Evolutionary conservation across 371 early-diverging fungal species (phyloP).

Genomic region (Mucor piriformis): DNA sequence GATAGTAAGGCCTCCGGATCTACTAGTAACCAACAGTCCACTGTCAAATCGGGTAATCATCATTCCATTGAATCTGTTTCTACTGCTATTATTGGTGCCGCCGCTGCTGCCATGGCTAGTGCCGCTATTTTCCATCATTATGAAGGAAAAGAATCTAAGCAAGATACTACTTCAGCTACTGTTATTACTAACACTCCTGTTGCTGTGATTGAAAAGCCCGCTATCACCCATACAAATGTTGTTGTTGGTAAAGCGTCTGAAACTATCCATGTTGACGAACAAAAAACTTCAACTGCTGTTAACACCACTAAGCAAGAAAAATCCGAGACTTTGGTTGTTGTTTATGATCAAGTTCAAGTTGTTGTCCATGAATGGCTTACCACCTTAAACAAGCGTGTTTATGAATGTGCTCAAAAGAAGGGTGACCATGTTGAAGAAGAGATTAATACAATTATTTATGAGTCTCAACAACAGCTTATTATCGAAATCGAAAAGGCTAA

Average conservation of each 20-base stretch:
- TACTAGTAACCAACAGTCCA: not conserved
- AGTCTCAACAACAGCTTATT: constrained; percentile 29
- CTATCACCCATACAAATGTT: constrained; percentile 10
- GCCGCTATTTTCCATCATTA: constrained; percentile 23
- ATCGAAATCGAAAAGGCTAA: constrained; percentile 34
- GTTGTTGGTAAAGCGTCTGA: constrained; percentile 14
- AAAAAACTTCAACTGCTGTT: constrained; percentile 2
- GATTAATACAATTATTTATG: constrained; percentile 27
- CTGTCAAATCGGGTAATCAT: not conserved
- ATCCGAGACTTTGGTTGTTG: constrained; percentile 20
- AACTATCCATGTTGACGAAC: constrained; percentile 8
- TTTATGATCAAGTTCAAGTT: constrained; percentile 19
- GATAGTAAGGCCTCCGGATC: constrained; percentile 9
- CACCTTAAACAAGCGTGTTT: constrained; percentile 21
- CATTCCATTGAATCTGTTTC: not conserved
- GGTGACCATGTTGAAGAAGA: constrained; percentile 19
- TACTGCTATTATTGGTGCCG: constrained; percentile 25
- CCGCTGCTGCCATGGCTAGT: constrained; percentile 26
- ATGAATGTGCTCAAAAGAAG: constrained; percentile 31
- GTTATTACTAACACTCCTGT: not conserved
- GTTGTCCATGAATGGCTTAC: constrained; percentile 26
- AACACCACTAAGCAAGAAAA: constrained; percentile 16
- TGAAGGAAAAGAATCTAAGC: constrained; percentile 16
- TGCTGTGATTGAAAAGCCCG: constrained; percentile 13
- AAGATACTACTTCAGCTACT: not conserved